Conservation (phyloP, 108 stramenopile species). For the Discostella stelligeroides region DNA sequence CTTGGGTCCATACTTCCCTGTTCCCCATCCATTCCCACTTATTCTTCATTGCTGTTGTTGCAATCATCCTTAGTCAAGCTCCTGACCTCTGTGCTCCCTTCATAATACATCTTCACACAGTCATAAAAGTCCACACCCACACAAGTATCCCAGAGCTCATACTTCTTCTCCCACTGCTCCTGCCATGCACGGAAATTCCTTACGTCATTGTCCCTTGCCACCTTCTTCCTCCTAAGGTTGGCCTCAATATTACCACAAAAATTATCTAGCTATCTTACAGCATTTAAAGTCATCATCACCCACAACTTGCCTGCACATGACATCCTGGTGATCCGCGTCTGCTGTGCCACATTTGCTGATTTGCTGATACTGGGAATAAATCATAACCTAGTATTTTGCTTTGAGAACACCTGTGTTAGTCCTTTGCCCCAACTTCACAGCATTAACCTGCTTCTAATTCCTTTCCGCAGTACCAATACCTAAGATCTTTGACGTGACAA, state of each 20-base stretch:
- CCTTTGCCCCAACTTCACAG: too few species aligned
- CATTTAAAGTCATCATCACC: constrained; percentile 22
- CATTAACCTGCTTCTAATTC: too few species aligned
- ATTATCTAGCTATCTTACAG: constrained; percentile 8
- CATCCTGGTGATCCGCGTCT: constrained; percentile 3
- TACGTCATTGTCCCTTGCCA: background rate
- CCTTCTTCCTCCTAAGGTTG: background rate
- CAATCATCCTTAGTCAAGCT: constrained; percentile 12
- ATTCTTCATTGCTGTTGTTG: constrained; percentile 6
- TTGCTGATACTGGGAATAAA: background rate
- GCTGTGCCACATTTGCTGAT: too few species aligned
- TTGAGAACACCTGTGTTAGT: constrained; percentile 10
- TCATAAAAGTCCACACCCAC: constrained; percentile 3
- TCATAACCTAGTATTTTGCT: background rate
- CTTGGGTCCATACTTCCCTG: background rate
- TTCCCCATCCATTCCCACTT: constrained; percentile 4
- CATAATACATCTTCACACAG: constrained; percentile 3
- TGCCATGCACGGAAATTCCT: constrained; percentile 7
- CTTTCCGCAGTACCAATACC: too few species aligned
- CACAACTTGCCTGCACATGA: constrained; percentile 4
- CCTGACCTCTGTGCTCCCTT: constrained; percentile 1
- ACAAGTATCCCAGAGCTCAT: constrained; percentile 5
- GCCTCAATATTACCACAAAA: constrained; percentile 6
- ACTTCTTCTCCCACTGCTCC: constrained; percentile 14
- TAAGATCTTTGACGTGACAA: too few species aligned